phyloP scores from a whole-genome alignment of 1,139 yeast genomes.

The Taphrina betulina region DNA sequence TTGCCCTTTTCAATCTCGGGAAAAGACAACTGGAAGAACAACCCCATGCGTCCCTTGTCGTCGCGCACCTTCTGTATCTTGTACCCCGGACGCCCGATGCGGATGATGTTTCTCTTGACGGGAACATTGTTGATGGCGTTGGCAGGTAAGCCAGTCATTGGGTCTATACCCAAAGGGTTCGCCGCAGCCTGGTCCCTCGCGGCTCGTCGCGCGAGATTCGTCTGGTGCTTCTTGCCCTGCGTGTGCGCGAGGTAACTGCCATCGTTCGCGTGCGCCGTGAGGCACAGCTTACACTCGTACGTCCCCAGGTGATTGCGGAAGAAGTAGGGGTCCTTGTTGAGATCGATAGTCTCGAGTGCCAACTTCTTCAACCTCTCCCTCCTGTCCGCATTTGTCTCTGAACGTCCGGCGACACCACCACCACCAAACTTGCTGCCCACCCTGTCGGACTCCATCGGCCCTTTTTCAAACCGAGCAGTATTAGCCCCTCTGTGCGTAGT shows the following conservation, averaged over 20 bases:
- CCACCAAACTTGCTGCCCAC: slow-evolving; percentile 38
- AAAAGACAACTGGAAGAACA: slow-evolving; percentile 58
- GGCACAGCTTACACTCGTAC: slow-evolving; percentile 71
- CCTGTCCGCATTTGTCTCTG: slow-evolving; percentile 65
- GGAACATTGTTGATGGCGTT: slow-evolving; percentile 44
- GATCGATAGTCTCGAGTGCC: slow-evolving; percentile 60
- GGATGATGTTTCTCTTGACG: slow-evolving; percentile 54
- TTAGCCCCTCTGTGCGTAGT: too few relatives aligned
- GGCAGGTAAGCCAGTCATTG: slow-evolving; percentile 37
- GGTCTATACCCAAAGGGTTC: slow-evolving; percentile 35
- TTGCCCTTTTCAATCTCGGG: slow-evolving; percentile 51
- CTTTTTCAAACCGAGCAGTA: too few relatives aligned
- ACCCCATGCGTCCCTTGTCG: slow-evolving; percentile 58
- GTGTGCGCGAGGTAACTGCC: slow-evolving; percentile 78
- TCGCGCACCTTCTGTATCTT: slow-evolving; percentile 67
- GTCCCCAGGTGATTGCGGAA: slow-evolving; percentile 70
- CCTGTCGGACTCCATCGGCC: slow-evolving; percentile 19
- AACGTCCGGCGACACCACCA: slow-evolving; percentile 74
- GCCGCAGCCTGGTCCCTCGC: slow-evolving; percentile 42
- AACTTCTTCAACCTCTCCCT: slow-evolving; percentile 64
- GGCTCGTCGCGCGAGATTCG: slow-evolving; percentile 61
- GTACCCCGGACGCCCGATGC: slow-evolving; percentile 72
- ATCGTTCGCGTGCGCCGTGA: slow-evolving; percentile 70
- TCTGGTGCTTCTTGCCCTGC: slow-evolving; percentile 73
- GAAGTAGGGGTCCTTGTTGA: slow-evolving; percentile 73